Base-by-base conservation (phyloP, 805 yeast genomes). In the Candida corydali region DNA sequence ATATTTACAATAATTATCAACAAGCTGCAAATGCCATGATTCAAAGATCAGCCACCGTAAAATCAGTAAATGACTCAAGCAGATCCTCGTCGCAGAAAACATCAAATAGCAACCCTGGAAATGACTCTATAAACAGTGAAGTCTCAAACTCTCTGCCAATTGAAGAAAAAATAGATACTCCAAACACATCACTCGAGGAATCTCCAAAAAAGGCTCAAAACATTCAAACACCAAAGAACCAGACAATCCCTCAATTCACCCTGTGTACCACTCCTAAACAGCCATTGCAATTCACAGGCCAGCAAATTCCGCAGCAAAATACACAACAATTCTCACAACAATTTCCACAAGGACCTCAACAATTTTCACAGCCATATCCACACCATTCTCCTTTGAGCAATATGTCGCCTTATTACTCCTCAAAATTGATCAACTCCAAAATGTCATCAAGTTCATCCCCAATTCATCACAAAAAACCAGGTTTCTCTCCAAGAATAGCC, bases 1-100 rank as follows among this genome's bases (percentile, higher is more conserved):
- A 55, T 38, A 59, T 52, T 17, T 61, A 54, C 43, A 61, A 60
- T 36, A 57, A 57, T 39, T 61, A 60, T 38, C 64, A 55, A 33
- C 66, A 56, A 46, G 41, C 35, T 16, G 19, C 33, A 5, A 26
- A 32, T 29, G 33, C 28, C 8, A 17, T 34, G 17, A 27, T 26
- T 17, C 27, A 28, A 25, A 22, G 38, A 17, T 8, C 16, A 10
- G 19, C 26, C 2, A 27, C 32, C 3, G 11, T 20, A 7, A 22
- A 24, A 17, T 18, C 32, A 12, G 16, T 4, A 14, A 26, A 33
- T 8, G 29, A 22, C 12, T 11, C 9, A 8, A 24, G 26, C 5
- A 11, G 6, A 5, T 14, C 19, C 23, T 17, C 36, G 19, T 12
- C 20, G 19, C 17, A 12, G 4, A 33, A 17, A 5, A 16, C 3